Conservation (phyloP, 306 rosid species). For the Trifolium subterraneum region DNA sequence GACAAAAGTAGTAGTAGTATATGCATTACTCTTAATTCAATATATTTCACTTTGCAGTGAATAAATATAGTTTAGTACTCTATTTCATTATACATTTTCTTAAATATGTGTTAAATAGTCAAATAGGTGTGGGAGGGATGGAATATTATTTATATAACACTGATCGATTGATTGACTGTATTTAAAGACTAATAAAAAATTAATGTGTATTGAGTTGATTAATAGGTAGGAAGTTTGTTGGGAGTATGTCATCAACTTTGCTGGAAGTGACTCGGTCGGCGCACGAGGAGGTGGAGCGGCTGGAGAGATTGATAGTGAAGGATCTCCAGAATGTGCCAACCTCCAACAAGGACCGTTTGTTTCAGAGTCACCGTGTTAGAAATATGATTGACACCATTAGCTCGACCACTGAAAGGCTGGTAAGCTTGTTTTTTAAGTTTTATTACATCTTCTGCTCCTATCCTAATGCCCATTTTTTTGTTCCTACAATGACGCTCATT, state of each 20-base stretch:
- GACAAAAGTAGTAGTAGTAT: no score
- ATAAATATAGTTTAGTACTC: neutral
- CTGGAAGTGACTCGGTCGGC: conserved; percentile 88
- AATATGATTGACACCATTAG: conserved; percentile 79
- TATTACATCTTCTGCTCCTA: neutral
- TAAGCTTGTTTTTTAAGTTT: conserved; percentile 22
- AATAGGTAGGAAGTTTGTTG: neutral
- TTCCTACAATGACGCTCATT: neutral
- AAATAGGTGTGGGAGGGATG: neutral
- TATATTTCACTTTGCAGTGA: neutral
- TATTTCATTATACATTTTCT: neutral
- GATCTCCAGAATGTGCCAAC: conserved; percentile 84
- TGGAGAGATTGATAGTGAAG: conserved; percentile 86
- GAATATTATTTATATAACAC: no score
- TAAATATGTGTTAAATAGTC: neutral
- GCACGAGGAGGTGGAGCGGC: conserved; percentile 94
- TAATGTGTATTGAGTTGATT: neutral
- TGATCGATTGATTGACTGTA: neutral
- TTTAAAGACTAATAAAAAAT: neutral
- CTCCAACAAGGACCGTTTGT: conserved; percentile 72
- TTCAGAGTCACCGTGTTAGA: conserved; percentile 88
- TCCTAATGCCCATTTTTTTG: no score
- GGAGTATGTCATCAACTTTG: conserved; percentile 89
- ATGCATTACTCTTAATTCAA: neutral
- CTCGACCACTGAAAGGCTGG: conserved; percentile 73